These are phyloP conservation scores for Aspergillus sp. DNA, from an alignment of 2,329 filamentous ascomycete species.

Conservation along the genomic window DNA sequence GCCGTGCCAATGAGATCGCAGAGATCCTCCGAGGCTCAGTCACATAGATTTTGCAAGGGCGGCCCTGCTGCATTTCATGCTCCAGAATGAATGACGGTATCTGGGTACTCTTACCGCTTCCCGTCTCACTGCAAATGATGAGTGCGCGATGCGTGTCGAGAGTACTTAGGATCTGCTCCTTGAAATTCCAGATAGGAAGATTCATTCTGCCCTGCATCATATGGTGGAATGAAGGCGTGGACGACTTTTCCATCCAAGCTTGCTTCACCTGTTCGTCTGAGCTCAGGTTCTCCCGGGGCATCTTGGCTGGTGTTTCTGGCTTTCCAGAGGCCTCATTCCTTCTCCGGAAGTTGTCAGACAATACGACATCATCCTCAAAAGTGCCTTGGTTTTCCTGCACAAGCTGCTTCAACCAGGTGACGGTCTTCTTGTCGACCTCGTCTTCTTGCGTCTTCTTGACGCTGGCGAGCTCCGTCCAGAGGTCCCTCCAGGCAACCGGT, in stretches of 20 bases:
- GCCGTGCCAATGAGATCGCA: constrained; percentile 82
- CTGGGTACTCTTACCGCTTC: constrained; percentile 94
- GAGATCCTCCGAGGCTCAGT: constrained; percentile 94
- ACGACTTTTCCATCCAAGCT: constrained; percentile 46
- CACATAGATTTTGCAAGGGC: constrained; percentile 84
- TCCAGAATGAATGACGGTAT: constrained; percentile 92
- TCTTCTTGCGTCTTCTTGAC: constrained; percentile 63
- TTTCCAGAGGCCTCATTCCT: constrained; percentile 29
- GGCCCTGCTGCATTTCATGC: constrained; percentile 71
- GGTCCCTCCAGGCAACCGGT: constrained; percentile 70
- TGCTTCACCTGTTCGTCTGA: constrained; percentile 38
- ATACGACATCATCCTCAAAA: constrained; percentile 64
- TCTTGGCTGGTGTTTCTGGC: constrained; percentile 17
- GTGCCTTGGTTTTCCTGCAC: constrained; percentile 29
- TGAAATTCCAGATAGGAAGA: constrained; percentile 84
- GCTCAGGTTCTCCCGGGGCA: constrained; percentile 14
- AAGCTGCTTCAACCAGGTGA: constrained; percentile 54
- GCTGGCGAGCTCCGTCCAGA: constrained; percentile 72
- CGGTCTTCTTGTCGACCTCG: constrained; percentile 57
- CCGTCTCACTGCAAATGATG: constrained; percentile 93
- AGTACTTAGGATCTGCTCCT: constrained; percentile 64
- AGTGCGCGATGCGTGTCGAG: constrained; percentile 76
- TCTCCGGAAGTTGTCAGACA: constrained; percentile 65
- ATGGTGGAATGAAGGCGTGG: constrained; percentile 53
- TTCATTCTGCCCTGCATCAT: constrained; percentile 75